These are phyloP conservation scores for Clausena lansium DNA, from an alignment of 345 rosid genomes.

Conservation along the genomic window DNA sequence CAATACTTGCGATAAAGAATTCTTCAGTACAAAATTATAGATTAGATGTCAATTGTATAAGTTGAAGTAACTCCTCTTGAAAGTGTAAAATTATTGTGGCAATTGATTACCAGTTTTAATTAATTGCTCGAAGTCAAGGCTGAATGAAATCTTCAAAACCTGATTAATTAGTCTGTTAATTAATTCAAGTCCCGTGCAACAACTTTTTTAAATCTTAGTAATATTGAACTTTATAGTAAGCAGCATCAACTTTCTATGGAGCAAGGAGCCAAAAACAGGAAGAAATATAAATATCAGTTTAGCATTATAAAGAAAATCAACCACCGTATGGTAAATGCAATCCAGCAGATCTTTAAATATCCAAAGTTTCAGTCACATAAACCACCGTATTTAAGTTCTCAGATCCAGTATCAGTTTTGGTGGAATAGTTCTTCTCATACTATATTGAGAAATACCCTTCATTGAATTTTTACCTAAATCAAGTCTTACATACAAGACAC, in stretches of 20 bases:
- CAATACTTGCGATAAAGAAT: neutral
- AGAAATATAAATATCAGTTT: neutral
- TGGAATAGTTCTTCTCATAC: conserved; percentile 10
- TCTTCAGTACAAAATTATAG: neutral
- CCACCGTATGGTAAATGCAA: neutral
- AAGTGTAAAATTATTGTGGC: neutral
- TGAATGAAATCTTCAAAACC: too few species aligned
- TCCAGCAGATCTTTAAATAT: neutral
- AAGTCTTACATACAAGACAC: neutral
- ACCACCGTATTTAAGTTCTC: neutral
- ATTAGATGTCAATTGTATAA: neutral
- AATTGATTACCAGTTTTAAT: too few species aligned
- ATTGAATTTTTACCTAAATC: neutral
- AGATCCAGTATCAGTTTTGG: neutral
- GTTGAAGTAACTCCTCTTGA: conserved; percentile 6
- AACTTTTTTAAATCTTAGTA: neutral
- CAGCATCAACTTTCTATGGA: neutral
- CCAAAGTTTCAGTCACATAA: conserved; percentile 6
- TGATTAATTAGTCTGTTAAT: neutral
- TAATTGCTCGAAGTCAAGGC: neutral
- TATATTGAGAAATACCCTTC: conserved; percentile 6
- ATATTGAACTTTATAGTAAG: neutral
- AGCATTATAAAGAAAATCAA: neutral
- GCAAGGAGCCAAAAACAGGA: neutral
- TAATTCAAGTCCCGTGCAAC: neutral